Evolutionary conservation across 768 basidiomycete species (phyloP).

Genomic region (Lyophyllum atratum): DNA sequence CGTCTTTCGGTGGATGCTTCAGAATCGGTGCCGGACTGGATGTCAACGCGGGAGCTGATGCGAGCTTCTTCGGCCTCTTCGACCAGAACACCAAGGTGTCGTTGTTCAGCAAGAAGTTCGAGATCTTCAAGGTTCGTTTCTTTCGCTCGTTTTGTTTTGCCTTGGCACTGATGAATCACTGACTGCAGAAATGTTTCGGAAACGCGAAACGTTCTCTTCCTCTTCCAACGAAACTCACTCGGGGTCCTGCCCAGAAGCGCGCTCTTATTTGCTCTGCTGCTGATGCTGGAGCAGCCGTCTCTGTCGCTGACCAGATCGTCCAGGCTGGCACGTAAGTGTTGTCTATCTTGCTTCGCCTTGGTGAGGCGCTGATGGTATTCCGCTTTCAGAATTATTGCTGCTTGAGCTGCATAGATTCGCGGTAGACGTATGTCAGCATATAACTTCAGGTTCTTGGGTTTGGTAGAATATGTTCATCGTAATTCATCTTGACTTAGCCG

Average conservation of each 20-base stretch:
- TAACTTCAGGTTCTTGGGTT: background rate
- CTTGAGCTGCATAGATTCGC: background rate
- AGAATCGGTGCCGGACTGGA: conserved; percentile 31
- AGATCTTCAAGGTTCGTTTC: conserved; percentile 31
- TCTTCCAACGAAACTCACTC: background rate
- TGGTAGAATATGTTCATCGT: background rate
- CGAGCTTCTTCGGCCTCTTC: conserved; percentile 32
- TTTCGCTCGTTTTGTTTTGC: background rate
- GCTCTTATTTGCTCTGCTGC: conserved; percentile 14
- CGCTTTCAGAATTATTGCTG: background rate
- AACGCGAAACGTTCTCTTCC: conserved; percentile 16
- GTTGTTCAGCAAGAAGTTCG: conserved; percentile 33
- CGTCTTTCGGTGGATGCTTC: conserved; percentile 34
- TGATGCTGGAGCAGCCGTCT: background rate
- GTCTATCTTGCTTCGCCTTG: background rate
- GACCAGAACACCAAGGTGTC: conserved; percentile 20
- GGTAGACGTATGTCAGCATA: background rate
- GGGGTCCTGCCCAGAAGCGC: conserved; percentile 1
- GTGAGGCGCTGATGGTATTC: background rate
- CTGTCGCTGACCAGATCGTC: conserved; percentile 11
- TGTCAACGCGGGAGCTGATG: conserved; percentile 33
- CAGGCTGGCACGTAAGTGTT: conserved; percentile 13
- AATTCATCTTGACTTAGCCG: background rate
- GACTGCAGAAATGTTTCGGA: conserved; percentile 24
- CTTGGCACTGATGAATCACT: background rate